Evolutionary conservation across 2,329 filamentous ascomycete species (phyloP).

Genomic region (Exophiala sp.): DNA sequence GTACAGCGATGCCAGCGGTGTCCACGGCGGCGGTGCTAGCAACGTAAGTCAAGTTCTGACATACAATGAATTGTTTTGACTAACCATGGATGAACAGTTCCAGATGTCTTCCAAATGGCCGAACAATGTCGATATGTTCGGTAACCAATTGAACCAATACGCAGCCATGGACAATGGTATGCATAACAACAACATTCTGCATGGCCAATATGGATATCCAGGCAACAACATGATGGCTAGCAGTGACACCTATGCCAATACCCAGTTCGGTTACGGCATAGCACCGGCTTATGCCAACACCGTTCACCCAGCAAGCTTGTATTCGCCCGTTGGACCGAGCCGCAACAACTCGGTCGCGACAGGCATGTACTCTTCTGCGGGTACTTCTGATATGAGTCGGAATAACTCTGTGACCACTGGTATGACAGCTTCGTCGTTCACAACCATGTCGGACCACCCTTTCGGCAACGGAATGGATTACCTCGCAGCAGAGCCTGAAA

Average conservation of each 20-base stretch:
- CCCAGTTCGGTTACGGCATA: neutral
- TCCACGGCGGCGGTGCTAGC: too few relatives aligned
- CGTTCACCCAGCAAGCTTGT: neutral
- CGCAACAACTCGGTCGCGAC: neutral
- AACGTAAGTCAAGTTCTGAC: too few relatives aligned
- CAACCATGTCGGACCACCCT: conserved; percentile 7
- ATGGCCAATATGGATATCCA: neutral
- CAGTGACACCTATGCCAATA: neutral
- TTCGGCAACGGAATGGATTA: neutral
- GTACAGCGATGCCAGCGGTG: too few relatives aligned
- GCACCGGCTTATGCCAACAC: neutral
- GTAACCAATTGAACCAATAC: neutral
- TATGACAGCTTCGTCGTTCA: conserved; percentile 1
- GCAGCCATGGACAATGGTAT: neutral
- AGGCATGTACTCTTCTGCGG: neutral
- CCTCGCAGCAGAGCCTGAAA: too few relatives aligned
- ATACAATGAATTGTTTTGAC: too few relatives aligned
- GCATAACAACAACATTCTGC: neutral
- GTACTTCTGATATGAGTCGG: neutral
- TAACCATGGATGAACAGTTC: too few relatives aligned
- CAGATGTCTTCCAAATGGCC: neutral
- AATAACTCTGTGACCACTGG: conserved; percentile 8
- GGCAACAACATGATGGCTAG: neutral
- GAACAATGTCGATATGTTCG: neutral
- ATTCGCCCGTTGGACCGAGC: neutral